Percentiles rank a stretch among this genome's conserved stretches.
Conservation (phyloP, 2,329 filamentous ascomycete genomes). For the Pestalotiopsis sp. region DNA sequence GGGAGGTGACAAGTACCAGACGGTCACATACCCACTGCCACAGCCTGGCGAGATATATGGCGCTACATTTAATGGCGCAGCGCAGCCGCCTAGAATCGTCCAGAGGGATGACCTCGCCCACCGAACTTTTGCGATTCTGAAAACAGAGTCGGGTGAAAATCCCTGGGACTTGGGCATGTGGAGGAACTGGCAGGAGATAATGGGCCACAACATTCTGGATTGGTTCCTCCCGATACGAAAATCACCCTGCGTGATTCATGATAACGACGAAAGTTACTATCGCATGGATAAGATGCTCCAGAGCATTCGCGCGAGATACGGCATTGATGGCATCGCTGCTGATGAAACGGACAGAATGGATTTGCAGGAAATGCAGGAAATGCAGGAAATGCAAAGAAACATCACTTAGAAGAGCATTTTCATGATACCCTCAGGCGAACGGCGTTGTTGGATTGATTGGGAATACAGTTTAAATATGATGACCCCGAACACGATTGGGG, state of each 20-base stretch:
- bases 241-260: constrained; percentile 74
- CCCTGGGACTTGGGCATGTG: constrained; percentile 76
- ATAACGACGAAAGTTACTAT: constrained; percentile 66
- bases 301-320: constrained; percentile 48
- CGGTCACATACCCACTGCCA: constrained; percentile 60
- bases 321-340: constrained; percentile 27
- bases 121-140: constrained; percentile 77
- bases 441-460: constrained; percentile 9
- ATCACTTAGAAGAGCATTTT: constrained; percentile 13
- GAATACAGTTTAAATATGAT: not conserved
- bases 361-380: constrained; percentile 30
- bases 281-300: constrained; percentile 63
- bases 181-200: constrained; percentile 75
- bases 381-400: constrained; percentile 20
- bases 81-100: constrained; percentile 17
- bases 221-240: constrained; percentile 79
- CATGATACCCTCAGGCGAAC: constrained; percentile 22
- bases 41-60: constrained; percentile 21
- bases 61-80: constrained; percentile 15
- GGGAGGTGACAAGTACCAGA: constrained; percentile 42
- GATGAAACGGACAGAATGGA: constrained; percentile 26
- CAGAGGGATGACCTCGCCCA: constrained; percentile 48
- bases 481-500: not conserved
- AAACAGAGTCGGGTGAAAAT: constrained; percentile 73
- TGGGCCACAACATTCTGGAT: constrained; percentile 70